Conservation (phyloP, 371 early-diverging fungal genomes). For the Nematocida parisii region DNA sequence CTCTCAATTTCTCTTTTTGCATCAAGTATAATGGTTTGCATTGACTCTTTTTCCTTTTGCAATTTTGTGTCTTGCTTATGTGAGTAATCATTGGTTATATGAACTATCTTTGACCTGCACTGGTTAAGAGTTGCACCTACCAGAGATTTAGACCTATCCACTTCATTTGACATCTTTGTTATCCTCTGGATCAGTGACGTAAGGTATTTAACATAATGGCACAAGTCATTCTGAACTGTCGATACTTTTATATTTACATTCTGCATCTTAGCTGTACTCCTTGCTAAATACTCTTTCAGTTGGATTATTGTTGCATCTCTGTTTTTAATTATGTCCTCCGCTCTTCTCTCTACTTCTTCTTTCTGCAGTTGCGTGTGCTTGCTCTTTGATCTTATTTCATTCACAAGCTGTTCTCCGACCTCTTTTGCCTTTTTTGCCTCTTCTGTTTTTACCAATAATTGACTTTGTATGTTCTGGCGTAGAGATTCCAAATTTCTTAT, state of each 20-base stretch:
- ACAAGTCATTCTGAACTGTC: neutral
- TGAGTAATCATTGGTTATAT: neutral
- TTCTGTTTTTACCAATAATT: neutral
- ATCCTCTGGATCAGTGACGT: neutral
- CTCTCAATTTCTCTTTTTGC: neutral
- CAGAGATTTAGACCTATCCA: neutral
- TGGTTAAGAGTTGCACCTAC: neutral
- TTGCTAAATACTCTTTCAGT: neutral
- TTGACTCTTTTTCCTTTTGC: neutral
- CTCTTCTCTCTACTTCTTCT: conserved; percentile 29
- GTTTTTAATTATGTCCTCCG: conserved; percentile 36
- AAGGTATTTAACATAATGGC: conserved; percentile 3
- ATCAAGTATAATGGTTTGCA: neutral
- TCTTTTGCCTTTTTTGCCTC: conserved; percentile 11
- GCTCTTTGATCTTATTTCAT: conserved; percentile 36
- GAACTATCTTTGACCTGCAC: neutral
- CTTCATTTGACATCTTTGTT: neutral
- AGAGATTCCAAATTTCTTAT: neutral
- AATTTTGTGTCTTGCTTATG: neutral
- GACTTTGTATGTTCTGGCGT: neutral
- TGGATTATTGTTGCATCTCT: conserved; percentile 10
- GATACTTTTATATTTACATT: neutral
- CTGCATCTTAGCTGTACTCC: neutral
- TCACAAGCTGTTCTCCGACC: conserved; percentile 22
- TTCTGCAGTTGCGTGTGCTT: neutral